Evolutionary conservation across 441 rosid genomes (phyloP).

Genomic region (Aleurites moluccanus): DNA sequence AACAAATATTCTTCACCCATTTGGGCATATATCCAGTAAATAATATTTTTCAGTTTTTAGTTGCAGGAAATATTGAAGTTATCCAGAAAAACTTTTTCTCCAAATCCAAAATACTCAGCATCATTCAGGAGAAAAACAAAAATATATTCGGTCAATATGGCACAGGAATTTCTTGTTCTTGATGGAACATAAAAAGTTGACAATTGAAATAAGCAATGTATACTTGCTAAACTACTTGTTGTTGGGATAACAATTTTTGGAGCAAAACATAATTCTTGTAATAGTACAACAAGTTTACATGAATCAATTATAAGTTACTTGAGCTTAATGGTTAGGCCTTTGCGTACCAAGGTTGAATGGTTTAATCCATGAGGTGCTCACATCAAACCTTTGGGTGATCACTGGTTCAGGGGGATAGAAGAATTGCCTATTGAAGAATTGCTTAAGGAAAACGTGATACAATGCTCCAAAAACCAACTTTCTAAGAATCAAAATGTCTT

Average conservation of each 20-base stretch:
- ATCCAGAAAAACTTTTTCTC: neutral
- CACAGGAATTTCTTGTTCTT: neutral
- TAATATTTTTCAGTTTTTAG: neutral
- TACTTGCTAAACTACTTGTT: neutral
- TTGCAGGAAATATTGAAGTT: neutral
- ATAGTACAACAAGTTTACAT: neutral
- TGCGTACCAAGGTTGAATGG: neutral
- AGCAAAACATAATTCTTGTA: neutral
- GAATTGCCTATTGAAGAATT: too few relatives aligned
- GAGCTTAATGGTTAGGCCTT: neutral
- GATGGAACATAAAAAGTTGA: neutral
- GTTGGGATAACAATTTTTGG: neutral
- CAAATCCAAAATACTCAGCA: neutral
- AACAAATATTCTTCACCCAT: neutral
- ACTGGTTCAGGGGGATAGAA: neutral
- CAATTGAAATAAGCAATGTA: neutral
- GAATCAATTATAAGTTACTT: neutral
- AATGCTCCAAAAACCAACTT: neutral
- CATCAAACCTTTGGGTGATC: neutral
- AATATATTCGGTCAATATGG: neutral
- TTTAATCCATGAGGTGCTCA: neutral
- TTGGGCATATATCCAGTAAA: neutral
- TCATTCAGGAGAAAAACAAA: neutral
- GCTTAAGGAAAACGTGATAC: neutral
- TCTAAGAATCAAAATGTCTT: neutral